Conservation (phyloP, 1,284 basidiomycete genomes). For the Pterulicium gracile region DNA sequence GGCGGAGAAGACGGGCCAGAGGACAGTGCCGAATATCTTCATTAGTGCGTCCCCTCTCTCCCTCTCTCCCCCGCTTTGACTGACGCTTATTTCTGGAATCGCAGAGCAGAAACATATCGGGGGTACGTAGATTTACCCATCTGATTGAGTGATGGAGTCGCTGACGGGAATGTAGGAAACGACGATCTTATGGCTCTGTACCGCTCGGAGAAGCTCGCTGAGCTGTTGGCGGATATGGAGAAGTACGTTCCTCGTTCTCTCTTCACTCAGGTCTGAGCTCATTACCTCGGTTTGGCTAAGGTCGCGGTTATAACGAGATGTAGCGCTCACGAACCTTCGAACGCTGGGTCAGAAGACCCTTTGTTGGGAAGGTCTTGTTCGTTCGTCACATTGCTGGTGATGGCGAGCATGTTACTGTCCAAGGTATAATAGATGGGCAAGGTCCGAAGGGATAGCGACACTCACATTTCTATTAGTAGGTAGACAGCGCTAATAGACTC, state of each 20-base stretch:
- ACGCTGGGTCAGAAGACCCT: no score
- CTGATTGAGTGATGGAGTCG: not conserved
- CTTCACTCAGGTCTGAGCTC: not conserved
- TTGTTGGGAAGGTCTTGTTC: no score
- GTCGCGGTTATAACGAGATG: no score
- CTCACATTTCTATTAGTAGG: no score
- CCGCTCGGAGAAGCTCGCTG: conserved; percentile 12
- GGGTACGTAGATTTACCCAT: conserved; percentile 11
- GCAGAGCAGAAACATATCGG: conserved; percentile 27
- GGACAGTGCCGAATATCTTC: conserved; percentile 45
- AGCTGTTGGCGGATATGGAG: conserved; percentile 9
- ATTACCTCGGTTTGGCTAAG: not conserved
- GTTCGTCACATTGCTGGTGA: no score
- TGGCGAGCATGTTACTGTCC: no score
- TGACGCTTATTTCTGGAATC: not conserved
- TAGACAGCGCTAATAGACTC: no score
- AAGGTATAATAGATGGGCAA: no score
- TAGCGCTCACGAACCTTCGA: no score
- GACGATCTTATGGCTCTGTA: conserved; percentile 15
- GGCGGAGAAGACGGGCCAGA: conserved; percentile 32
- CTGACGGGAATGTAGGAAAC: conserved; percentile 11
- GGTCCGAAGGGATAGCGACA: no score
- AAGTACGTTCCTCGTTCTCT: not conserved
- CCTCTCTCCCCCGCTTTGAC: not conserved
- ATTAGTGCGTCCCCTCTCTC: conserved; percentile 28